Conservation (phyloP, 129 eudicot genomes). For the Flaveria linearis region DNA sequence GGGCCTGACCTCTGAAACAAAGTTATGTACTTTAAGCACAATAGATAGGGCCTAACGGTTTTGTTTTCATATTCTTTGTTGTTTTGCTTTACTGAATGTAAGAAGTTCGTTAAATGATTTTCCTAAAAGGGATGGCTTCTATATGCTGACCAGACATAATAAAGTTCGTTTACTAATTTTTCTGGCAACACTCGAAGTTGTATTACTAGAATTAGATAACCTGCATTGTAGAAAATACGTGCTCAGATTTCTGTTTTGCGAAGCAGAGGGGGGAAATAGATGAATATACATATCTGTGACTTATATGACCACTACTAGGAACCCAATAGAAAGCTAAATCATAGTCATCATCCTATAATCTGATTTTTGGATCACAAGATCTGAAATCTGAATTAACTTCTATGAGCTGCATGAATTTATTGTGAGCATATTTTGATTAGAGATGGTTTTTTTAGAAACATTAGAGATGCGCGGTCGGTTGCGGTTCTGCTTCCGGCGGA, state of each 20-base stretch:
- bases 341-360: constrained; percentile 19
- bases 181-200: not conserved
- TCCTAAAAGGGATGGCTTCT: constrained; percentile 10
- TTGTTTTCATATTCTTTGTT: constrained; percentile 20
- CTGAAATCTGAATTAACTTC: not conserved
- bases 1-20: constrained; percentile 24
- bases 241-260: not conserved
- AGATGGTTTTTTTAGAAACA: constrained; percentile 14
- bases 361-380: constrained; percentile 2
- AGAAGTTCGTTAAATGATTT: constrained; percentile 9
- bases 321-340: not conserved
- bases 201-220: not conserved
- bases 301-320: too few relatives aligned
- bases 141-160: constrained; percentile 13
- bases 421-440: constrained; percentile 6
- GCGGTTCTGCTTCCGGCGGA: too few relatives aligned
- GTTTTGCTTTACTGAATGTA: constrained; percentile 11
- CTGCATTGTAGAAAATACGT: not conserved
- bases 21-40: constrained; percentile 9
- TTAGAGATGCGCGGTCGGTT: too few relatives aligned
- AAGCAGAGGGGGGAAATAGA: not conserved
- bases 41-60: constrained; percentile 1
- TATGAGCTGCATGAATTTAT: not conserved
- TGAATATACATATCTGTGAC: not conserved
- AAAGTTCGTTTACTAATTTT: constrained; percentile 4